A percentile compares a stretch with the other conserved stretches of the same genome.
These are phyloP conservation scores for Raphanus raphanistrum DNA, from an alignment of 345 rosid genomes.

Conservation along the genomic window DNA sequence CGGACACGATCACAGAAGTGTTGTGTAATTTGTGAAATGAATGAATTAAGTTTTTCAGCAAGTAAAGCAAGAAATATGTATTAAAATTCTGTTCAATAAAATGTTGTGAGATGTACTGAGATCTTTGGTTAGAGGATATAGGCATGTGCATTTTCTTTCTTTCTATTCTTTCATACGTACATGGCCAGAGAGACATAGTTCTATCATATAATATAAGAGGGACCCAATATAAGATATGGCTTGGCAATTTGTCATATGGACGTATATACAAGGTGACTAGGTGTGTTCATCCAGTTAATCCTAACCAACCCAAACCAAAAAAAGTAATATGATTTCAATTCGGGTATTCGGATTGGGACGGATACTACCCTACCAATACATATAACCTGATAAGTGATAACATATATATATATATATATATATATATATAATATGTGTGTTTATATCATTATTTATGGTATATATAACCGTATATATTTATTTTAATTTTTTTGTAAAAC, in stretches of 20 bases:
- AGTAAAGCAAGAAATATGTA: neutral
- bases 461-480: no score
- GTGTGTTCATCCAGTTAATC: neutral
- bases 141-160: neutral
- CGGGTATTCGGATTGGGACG: neutral
- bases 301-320: neutral
- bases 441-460: no score
- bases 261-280: neutral
- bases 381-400: no score
- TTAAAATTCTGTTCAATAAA: neutral
- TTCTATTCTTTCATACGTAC: neutral
- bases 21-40: neutral
- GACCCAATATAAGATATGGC: neutral
- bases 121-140: neutral
- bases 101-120: neutral
- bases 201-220: neutral
- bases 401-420: no score
- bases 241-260: neutral
- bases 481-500: no score
- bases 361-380: no score
- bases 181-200: neutral
- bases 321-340: neutral
- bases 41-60: neutral
- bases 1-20: neutral
- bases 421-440: no score